These are phyloP conservation scores for Lichtheimia ramosa DNA, from an alignment of 371 early-diverging fungal species.

Conservation along the genomic window DNA sequence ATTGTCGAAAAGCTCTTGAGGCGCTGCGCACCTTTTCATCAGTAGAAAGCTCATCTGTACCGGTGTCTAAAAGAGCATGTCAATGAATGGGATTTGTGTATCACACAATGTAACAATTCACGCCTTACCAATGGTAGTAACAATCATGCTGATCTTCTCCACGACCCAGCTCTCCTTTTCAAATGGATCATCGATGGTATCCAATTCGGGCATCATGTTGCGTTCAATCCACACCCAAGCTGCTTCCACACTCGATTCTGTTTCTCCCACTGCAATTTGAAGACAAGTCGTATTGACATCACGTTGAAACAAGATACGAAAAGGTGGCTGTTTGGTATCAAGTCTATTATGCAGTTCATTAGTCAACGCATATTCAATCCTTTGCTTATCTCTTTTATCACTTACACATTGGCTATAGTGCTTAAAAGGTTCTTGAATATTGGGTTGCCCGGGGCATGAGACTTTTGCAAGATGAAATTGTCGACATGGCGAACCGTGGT, in stretches of 20 bases:
- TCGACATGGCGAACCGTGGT: conserved; percentile 58
- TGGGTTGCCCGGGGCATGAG: conserved; percentile 52
- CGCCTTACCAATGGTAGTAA: conserved; percentile 68
- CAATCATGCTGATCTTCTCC: conserved; percentile 87
- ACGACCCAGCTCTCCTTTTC: conserved; percentile 85
- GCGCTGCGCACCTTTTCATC: conserved; percentile 90
- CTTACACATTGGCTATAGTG: conserved; percentile 77
- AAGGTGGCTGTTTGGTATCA: conserved; percentile 93
- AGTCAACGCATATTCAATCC: background rate
- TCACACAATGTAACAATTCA: background rate
- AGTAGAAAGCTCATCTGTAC: conserved; percentile 74
- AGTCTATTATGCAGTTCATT: conserved; percentile 32
- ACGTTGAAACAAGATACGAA: conserved; percentile 81
- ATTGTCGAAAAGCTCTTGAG: conserved; percentile 86
- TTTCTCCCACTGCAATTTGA: conserved; percentile 77
- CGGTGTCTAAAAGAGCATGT: conserved; percentile 49
- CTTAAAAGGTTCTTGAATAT: conserved; percentile 65
- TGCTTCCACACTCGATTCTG: conserved; percentile 72
- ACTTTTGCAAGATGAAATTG: conserved; percentile 71
- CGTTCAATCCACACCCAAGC: conserved; percentile 93
- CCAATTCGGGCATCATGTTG: conserved; percentile 73
- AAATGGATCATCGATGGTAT: conserved; percentile 74
- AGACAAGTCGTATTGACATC: conserved; percentile 47
- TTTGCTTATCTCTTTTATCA: background rate
- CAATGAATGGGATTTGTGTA: no score